Evolutionary conservation across 805 yeast genomes (phyloP).

Genomic region (Kregervanrija pseudodelftensis): DNA sequence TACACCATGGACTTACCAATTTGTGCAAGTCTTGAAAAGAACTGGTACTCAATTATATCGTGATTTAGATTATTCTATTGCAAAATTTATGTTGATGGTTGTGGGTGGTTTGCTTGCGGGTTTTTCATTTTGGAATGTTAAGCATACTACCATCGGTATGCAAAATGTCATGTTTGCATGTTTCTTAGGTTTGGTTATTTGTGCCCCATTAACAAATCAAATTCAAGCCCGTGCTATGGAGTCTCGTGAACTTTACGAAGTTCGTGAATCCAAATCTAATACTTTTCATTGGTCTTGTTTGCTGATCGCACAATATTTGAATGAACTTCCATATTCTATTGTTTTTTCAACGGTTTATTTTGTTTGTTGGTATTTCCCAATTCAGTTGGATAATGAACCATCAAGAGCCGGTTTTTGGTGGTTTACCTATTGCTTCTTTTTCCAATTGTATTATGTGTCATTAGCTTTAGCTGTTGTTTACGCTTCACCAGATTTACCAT

Average conservation of each 20-base stretch:
- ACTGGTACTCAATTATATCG: conserved; percentile 39
- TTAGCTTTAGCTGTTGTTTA: conserved; percentile 51
- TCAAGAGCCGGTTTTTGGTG: conserved; percentile 43
- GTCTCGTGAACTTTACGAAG: conserved; percentile 59
- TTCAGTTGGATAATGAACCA: conserved; percentile 27
- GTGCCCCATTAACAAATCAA: conserved; percentile 57
- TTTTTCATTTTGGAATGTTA: conserved; percentile 56
- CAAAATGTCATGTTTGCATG: conserved; percentile 50
- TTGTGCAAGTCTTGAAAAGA: conserved; percentile 30
- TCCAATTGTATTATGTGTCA: conserved; percentile 38
- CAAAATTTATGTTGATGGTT: conserved; percentile 36
- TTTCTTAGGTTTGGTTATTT: conserved; percentile 48
- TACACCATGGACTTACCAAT: conserved; percentile 36
- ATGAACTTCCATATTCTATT: conserved; percentile 56
- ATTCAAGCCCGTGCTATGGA: conserved; percentile 52
- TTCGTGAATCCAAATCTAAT: conserved; percentile 62
- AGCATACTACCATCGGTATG: conserved; percentile 44
- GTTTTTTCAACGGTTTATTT: conserved; percentile 41
- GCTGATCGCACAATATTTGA: conserved; percentile 43
- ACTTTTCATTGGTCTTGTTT: conserved; percentile 67
- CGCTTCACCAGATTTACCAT: conserved; percentile 57
- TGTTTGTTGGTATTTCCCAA: conserved; percentile 31
- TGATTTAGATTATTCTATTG: conserved; percentile 39
- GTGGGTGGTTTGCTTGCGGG: conserved; percentile 42
- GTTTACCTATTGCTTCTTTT: conserved; percentile 29